A percentile compares a stretch with the other conserved stretches of the same genome.
These are phyloP conservation scores for Cyanodermella asteris DNA, from an alignment of 2,329 filamentous ascomycete genomes.

Conservation along the genomic window DNA sequence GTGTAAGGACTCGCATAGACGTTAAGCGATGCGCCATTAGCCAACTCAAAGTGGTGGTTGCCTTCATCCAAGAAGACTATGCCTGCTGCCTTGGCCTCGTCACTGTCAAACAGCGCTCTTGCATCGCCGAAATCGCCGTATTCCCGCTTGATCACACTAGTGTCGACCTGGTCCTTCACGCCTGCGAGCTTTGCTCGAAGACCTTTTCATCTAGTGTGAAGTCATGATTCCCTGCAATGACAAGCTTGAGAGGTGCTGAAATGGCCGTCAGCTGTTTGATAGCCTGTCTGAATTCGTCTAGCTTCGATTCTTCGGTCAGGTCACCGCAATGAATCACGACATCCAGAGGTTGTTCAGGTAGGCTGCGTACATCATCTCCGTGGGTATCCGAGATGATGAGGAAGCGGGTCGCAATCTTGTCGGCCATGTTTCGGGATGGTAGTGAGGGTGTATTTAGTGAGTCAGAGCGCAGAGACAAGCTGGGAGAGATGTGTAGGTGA, in stretches of 20 bases:
- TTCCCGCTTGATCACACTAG: slow-evolving; percentile 11
- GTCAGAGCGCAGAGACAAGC: too few species aligned
- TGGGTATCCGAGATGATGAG: slow-evolving; percentile 1
- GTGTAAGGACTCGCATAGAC: slow-evolving; percentile 35
- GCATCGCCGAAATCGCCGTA: slow-evolving; percentile 22
- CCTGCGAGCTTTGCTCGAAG: slow-evolving; percentile 17
- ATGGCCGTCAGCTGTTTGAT: slow-evolving; percentile 22
- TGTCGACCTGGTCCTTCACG: slow-evolving; percentile 11
- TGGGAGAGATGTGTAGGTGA: too few species aligned
- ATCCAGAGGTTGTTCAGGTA: too few species aligned
- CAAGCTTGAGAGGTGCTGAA: slow-evolving; percentile 29
- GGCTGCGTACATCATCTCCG: too few species aligned
- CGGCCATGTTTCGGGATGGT: too few species aligned
- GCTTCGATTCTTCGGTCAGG: slow-evolving; percentile 22
- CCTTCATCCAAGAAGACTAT: slow-evolving; percentile 31
- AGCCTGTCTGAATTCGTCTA: slow-evolving; percentile 20
- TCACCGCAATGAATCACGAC: slow-evolving; percentile 33
- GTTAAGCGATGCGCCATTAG: slow-evolving; percentile 26
- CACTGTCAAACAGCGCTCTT: slow-evolving; percentile 18
- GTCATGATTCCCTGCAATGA: slow-evolving; percentile 36
- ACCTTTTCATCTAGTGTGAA: slow-evolving; percentile 18
- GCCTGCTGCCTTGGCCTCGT: slow-evolving; percentile 15
- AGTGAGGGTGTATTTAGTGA: too few species aligned
- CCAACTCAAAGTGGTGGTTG: slow-evolving; percentile 23
- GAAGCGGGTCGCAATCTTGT: slow-evolving; percentile 1